Base-by-base conservation (phyloP, 2,329 filamentous ascomycete genomes). In the Zasmidium angulare region DNA sequence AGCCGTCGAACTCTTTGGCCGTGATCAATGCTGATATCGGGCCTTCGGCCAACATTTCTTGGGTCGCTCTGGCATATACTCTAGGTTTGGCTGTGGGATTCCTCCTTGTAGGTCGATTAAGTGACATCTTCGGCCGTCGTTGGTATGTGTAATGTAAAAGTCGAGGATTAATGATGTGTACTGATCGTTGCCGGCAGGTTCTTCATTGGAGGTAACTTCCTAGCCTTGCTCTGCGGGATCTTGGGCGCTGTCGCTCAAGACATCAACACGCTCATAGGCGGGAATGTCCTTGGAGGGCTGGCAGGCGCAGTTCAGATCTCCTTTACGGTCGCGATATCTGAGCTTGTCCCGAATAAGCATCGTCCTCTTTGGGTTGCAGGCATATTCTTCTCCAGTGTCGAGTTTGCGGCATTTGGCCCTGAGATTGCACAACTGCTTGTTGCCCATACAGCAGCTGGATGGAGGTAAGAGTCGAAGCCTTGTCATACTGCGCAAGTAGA, bases 391-490 rank as follows among this genome's bases (percentile, higher is more conserved):
- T 74, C 73, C 1, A 75, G 74, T 23, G 61, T 77, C 22, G 75
- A 76, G 12, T 77, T 76, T 60, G 76, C 77, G 56, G 72, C 76
- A 24, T 77, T 79, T 57, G 81, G 79, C 0, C 78, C 79, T 19
- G 69, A 81, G 47, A 79, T 83, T 55, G 80, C 80, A 2, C 72
- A 77, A n/a, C 68, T 72, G 2, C 74, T 82, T 40, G 76, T 80
- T 56, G 58, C 73, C 22, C 72, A 79, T 51, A 81, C 80, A 0
- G 67, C 63, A 2, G 66, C 74, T 2, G 69, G 72, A 19, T 84
- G 81, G 31, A 53, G 49, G 49, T 50, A 19, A 24, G 36, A 43
- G 12, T 17, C 14, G 36, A 14, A 43, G 36, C 3, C 12, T 43
- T 7, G n/a, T n/a, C n/a, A n/a, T n/a, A n/a, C n/a, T n/a, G n/a